Evolutionary conservation across 2,329 filamentous ascomycete species (phyloP), one percentile per base, ranked within the genome.

Genomic region (Neofusicoccum umdonicola): DNA sequence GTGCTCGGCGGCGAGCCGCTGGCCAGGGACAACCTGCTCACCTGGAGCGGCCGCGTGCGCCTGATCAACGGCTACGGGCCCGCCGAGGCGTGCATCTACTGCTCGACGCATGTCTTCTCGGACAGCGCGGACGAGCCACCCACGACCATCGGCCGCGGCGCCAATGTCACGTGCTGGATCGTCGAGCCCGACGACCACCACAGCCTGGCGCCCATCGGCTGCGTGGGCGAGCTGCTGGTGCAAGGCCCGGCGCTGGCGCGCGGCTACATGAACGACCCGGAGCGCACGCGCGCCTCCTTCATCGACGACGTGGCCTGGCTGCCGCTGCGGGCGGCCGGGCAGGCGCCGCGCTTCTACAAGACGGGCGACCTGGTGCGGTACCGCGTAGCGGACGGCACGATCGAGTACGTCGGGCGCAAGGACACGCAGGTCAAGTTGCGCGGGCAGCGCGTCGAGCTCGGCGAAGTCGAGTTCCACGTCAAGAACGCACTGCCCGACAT

Each of bases 391-490:
- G 67, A 71, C n/a, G 74, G 74, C 15, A 71, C 74, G 45, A 70
- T 75, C 67, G 74, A 74, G 66, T 77, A 76, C 65, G 66, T 76
- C 17, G 74, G 73, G 5, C 68, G 74, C 39, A 75, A 75, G 52
- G 74, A 76, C 60, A 73, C 68, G 47, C 74, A 76, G 51, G 74
- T 76, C 60, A 76, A 76, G 69, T 70, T 82, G 50, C 78, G 80
- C 35, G 80, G 80, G 4, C 77, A 80, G 65, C 77, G 80, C 0
- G 77, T 82, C 52, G 80, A 82, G 66, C 69, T 82, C 7, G 80
- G 76, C 15, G 80, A 82, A 65, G 79, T 82, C 51, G 80, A 82
- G 65, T 75, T 80, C 61, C 77, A 80, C 51, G 74, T 80, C 22
- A 70, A 75, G 17, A 12, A 7, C 27, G n/a, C 13, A 12, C 3